Base-by-base conservation (phyloP, 768 basidiomycete genomes). In the Tulasnella sp. region DNA sequence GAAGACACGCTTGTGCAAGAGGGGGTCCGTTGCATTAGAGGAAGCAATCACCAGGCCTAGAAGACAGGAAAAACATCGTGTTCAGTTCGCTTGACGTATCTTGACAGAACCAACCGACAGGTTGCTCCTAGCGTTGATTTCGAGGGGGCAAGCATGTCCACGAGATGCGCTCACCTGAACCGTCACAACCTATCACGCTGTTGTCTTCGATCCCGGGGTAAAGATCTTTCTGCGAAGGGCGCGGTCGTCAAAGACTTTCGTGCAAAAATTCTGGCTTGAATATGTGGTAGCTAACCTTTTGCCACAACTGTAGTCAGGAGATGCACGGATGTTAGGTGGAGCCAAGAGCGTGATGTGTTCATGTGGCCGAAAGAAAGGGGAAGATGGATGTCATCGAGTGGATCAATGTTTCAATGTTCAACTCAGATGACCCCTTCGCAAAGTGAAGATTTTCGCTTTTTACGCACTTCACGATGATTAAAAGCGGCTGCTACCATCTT, bases 401-500 rank as follows among this genome's bases (percentile, higher is more conserved):
- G n/a, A n/a, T n/a, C n/a, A n/a, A n/a, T n/a, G n/a, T n/a, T n/a
- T n/a, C n/a, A n/a, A n/a, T n/a, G n/a, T n/a, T n/a, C n/a, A n/a
- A n/a, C n/a, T n/a, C n/a, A n/a, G n/a, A n/a, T n/a, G n/a, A n/a
- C n/a, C n/a, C n/a, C n/a, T n/a, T n/a, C n/a, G n/a, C n/a, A n/a
- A n/a, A n/a, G n/a, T n/a, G n/a, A n/a, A n/a, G n/a, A n/a, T n/a
- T n/a, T n/a, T n/a, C n/a, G n/a, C n/a, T n/a, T 23, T 13, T n/a
- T 49, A 26, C 63, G 59, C 17, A 64, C 85, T 65, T 88, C 88
- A 66, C 84, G 76, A 66, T 83, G 88, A 68, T 92, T 92, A 74
- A 87, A 87, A 15, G 78, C 81, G 0, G 77, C 86, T 13, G 88
- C 85, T 19, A 72, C 74, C 53, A 88, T 79, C 68, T 77, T 80